A percentile compares a stretch with the other conserved stretches of the same genome.
phyloP scores from a whole-genome alignment of 441 rosid species.

The Eruca vesicaria region DNA sequence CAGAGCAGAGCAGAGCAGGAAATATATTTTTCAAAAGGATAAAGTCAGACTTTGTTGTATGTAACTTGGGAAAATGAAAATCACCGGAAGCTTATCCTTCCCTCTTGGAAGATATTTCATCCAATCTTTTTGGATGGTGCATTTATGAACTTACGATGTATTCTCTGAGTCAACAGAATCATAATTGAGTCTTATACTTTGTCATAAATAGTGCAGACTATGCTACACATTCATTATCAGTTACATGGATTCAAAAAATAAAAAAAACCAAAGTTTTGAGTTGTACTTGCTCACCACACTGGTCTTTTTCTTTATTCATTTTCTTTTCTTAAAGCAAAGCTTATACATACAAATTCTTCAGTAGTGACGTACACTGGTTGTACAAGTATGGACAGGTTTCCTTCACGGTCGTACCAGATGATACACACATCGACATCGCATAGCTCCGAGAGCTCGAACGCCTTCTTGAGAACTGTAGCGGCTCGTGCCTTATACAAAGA shows the following conservation, averaged over 20 bases:
- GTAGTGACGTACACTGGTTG: background rate
- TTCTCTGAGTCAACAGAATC: constrained; percentile 13
- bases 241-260: too few species aligned
- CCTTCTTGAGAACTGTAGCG: background rate
- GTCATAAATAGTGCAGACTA: background rate
- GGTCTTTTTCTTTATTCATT: too few species aligned
- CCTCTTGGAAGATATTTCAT: constrained; percentile 12
- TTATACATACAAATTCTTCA: background rate
- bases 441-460: background rate
- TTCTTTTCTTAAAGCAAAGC: background rate
- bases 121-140: constrained; percentile 15
- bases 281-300: background rate
- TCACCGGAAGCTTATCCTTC: constrained; percentile 11
- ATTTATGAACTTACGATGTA: too few species aligned
- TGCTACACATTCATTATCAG: constrained; percentile 9
- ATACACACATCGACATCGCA: background rate
- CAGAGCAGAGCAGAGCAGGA: background rate
- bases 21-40: constrained; percentile 21
- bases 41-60: background rate
- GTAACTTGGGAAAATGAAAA: constrained; percentile 20
- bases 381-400: background rate
- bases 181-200: background rate
- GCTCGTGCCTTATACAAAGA: background rate
- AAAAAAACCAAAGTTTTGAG: background rate
- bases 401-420: background rate